Conservation (phyloP, 352 stramenopile species). For the Bremia lactucae region DNA sequence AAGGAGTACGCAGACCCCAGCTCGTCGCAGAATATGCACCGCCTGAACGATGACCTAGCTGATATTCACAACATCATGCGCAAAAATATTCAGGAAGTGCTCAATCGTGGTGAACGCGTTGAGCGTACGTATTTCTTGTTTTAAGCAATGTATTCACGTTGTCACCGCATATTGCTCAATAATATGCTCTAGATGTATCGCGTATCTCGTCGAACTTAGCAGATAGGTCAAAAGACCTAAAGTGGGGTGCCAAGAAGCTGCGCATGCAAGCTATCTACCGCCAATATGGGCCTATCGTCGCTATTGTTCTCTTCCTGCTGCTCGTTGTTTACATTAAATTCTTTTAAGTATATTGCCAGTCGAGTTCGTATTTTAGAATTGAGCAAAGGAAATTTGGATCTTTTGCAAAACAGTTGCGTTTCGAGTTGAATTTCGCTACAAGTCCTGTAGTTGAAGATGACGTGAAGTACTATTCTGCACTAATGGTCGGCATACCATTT, state of each 20-base stretch:
- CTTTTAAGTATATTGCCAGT: conserved; percentile 73
- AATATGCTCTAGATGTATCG: conserved; percentile 54
- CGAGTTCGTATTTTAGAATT: too few relatives aligned
- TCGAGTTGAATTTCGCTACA: too few relatives aligned
- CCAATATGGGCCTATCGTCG: conserved; percentile 77
- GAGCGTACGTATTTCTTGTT: conserved; percentile 41
- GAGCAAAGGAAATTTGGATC: neutral
- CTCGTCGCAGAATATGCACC: conserved; percentile 91
- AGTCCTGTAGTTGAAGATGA: neutral
- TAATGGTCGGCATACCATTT: conserved; percentile 19
- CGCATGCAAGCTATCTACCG: conserved; percentile 84
- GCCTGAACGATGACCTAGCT: conserved; percentile 94
- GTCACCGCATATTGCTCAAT: neutral
- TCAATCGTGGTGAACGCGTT: conserved; percentile 85
- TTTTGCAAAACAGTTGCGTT: too few relatives aligned
- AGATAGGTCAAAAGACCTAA: conserved; percentile 93
- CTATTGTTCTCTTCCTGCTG: conserved; percentile 71
- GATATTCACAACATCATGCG: conserved; percentile 99
- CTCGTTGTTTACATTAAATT: conserved; percentile 88
- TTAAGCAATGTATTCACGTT: neutral
- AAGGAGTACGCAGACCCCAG: conserved; percentile 96
- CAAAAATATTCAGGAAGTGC: conserved; percentile 95
- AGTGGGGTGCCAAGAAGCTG: conserved; percentile 94
- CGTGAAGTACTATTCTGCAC: conserved; percentile 3
- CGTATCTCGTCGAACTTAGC: conserved; percentile 86